Conservation (phyloP, 2,329 filamentous ascomycete species). For the Ceratocystiopsis sp. region DNA sequence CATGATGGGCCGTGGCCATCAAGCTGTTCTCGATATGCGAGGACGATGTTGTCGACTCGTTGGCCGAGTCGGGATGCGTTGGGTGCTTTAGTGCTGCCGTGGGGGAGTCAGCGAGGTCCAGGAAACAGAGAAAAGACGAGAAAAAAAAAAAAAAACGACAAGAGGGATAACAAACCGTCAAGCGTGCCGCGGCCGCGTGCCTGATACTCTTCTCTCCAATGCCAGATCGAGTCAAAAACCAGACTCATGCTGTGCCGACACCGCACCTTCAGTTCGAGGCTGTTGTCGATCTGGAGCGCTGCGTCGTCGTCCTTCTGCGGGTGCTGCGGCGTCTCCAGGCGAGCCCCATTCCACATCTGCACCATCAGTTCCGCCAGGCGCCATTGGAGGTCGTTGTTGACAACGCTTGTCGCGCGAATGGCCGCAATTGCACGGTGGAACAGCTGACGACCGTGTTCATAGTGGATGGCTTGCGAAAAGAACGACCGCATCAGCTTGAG, state of each 20-base stretch:
- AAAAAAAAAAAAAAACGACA: background rate
- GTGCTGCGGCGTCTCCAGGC: slow-evolving; percentile 27
- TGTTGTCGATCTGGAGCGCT: slow-evolving; percentile 44
- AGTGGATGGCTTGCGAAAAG: slow-evolving; percentile 57
- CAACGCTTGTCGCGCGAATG: slow-evolving; percentile 56
- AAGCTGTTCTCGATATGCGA: slow-evolving; percentile 46
- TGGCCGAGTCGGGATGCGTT: slow-evolving; percentile 66
- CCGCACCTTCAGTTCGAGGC: slow-evolving; percentile 62
- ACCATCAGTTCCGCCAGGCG: slow-evolving; percentile 71
- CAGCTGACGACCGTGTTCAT: slow-evolving; percentile 46
- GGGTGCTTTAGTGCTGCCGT: slow-evolving; percentile 59
- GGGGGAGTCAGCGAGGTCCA: slow-evolving; percentile 9
- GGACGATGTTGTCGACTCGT: slow-evolving; percentile 54
- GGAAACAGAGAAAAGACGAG: background rate
- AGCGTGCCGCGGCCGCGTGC: slow-evolving; percentile 51
- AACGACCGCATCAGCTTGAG: slow-evolving; percentile 65
- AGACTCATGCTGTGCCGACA: slow-evolving; percentile 74
- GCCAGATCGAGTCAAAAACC: slow-evolving; percentile 72
- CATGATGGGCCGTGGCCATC: slow-evolving; percentile 26
- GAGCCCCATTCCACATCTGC: slow-evolving; percentile 66
- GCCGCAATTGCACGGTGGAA: slow-evolving; percentile 56
- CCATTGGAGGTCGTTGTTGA: slow-evolving; percentile 64
- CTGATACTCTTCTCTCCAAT: slow-evolving; percentile 68
- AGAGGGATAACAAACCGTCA: slow-evolving; percentile 39
- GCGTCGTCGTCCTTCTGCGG: slow-evolving; percentile 32